Percentiles rank a stretch among this genome's conserved stretches.
phyloP scores from a whole-genome alignment of 2,329 filamentous ascomycete genomes.

The Coleophoma eucalyptorum region DNA sequence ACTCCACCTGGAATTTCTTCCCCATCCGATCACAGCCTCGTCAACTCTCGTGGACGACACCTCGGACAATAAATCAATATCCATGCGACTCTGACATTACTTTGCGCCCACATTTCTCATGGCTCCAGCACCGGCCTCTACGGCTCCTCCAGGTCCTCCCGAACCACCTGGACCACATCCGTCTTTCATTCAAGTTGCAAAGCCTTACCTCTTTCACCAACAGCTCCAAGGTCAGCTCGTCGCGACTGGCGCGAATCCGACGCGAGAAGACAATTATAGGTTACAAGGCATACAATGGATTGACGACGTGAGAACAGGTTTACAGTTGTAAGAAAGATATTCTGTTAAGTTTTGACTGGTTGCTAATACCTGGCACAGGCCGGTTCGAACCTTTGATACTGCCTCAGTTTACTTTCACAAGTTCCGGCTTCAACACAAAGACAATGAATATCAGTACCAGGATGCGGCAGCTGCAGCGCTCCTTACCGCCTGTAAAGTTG shows the following conservation, averaged over 20 bases:
- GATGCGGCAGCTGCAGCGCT: conserved; percentile 86
- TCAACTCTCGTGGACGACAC: too few relatives aligned
- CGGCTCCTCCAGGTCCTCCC: conserved; percentile 1
- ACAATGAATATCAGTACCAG: conserved; percentile 78
- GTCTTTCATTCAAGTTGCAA: conserved; percentile 32
- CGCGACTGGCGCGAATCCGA: conserved; percentile 66
- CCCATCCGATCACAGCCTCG: too few relatives aligned
- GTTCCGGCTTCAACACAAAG: conserved; percentile 82
- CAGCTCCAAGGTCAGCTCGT: conserved; percentile 71
- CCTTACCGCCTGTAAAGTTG: conserved; percentile 93
- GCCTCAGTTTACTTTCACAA: conserved; percentile 92
- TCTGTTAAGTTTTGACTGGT: neutral
- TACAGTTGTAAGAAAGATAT: conserved; percentile 66
- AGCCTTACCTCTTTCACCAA: conserved; percentile 79
- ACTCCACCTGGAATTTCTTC: too few relatives aligned
- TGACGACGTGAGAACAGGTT: conserved; percentile 72
- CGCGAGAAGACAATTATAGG: conserved; percentile 75
- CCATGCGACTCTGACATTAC: too few relatives aligned
- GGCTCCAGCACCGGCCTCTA: conserved; percentile 13
- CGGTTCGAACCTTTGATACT: conserved; percentile 87
- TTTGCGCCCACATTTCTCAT: conserved; percentile 2
- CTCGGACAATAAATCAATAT: too few relatives aligned
- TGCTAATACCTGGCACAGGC: conserved; percentile 42
- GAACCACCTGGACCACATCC: conserved; percentile 22
- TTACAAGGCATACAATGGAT: conserved; percentile 88